phyloP scores from a whole-genome alignment of 208 protist genomes.

The Crithidia acanthocephali region DNA sequence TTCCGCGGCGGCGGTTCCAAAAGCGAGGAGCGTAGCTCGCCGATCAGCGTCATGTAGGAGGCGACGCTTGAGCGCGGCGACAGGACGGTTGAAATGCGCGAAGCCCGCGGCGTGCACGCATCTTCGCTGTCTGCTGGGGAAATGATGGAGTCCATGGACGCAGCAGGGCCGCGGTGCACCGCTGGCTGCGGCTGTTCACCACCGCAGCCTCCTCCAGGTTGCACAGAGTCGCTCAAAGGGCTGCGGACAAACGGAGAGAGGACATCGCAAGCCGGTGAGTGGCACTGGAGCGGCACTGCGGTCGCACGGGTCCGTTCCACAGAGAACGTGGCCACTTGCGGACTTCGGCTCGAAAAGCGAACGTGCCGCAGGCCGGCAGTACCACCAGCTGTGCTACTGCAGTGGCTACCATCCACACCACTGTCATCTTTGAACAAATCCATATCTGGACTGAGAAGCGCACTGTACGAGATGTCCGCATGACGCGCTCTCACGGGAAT shows the following conservation, averaged over 20 bases:
- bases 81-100: not conserved
- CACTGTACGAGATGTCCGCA: not conserved
- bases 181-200: no score
- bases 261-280: not conserved
- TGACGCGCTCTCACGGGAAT: not conserved
- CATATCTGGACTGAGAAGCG: not conserved
- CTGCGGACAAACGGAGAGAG: not conserved
- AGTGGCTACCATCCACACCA: no score
- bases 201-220: no score
- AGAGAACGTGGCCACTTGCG: constrained; percentile 48
- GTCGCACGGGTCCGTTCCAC: constrained; percentile 34
- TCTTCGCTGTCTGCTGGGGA: not conserved
- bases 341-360: constrained; percentile 68
- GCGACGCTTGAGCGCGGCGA: constrained; percentile 12
- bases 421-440: not conserved
- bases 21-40: constrained; percentile 11
- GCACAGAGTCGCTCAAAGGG: not conserved
- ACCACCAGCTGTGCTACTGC: not conserved
- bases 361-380: constrained; percentile 23
- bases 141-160: not conserved
- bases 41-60: constrained; percentile 1
- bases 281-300: not conserved
- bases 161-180: not conserved
- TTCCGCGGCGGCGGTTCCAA: not conserved
- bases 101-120: not conserved